Evolutionary conservation across 1,139 yeast species (phyloP).

Genomic region (Hanseniaspora sp.): DNA sequence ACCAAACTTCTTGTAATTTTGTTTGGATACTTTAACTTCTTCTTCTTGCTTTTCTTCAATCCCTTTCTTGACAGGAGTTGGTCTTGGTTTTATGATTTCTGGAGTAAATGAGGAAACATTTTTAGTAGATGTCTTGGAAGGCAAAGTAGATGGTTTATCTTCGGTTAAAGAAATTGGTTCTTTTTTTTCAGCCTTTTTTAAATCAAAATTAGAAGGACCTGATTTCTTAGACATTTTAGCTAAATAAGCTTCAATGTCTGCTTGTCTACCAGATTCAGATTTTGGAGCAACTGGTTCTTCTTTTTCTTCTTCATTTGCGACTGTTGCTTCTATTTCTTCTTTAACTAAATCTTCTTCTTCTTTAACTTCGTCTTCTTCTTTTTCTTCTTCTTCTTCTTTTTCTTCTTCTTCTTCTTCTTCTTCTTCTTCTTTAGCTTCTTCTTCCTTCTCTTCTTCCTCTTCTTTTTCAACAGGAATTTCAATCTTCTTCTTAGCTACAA

Average conservation of each 20-base stretch:
- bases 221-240: constrained; percentile 14
- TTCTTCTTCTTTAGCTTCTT: constrained; percentile 18
- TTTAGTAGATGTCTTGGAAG: neutral
- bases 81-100: constrained; percentile 7
- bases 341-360: constrained; percentile 14
- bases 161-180: neutral
- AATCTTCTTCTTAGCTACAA: constrained; percentile 13
- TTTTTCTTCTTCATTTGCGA: constrained; percentile 15
- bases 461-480: constrained; percentile 1
- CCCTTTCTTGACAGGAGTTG: neutral
- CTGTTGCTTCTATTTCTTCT: constrained; percentile 22
- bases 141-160: constrained; percentile 1
- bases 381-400: constrained; percentile 37
- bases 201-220: constrained; percentile 1
- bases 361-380: constrained; percentile 55
- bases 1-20: constrained; percentile 24
- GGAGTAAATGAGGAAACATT: constrained; percentile 6
- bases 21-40: constrained; percentile 19
- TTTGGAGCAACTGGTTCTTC: neutral
- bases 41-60: constrained; percentile 17
- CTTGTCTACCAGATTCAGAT: constrained; percentile 12
- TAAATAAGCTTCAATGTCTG: constrained; percentile 15
- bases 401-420: constrained; percentile 39
- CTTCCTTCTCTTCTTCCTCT: constrained; percentile 6
- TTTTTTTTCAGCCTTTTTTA: constrained; percentile 7